Base-by-base conservation (phyloP, 2,329 filamentous ascomycete species). In the Boeremia exigua region DNA sequence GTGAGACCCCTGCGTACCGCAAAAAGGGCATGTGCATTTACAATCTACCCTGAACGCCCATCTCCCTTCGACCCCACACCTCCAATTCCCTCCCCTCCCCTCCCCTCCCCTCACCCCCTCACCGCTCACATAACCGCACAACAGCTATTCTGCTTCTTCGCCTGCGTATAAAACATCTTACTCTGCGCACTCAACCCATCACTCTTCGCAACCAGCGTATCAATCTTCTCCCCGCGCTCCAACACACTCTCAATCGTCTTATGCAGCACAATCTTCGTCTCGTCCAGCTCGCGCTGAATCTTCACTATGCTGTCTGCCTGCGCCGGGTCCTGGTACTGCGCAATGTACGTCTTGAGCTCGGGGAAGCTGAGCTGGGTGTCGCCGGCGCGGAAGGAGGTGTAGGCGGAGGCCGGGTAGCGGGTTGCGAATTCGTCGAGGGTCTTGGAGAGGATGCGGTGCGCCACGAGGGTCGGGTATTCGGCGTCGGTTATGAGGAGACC, bases 251-350 rank as follows among this genome's bases (percentile, higher is more conserved):
- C 90, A 69, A 96, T 97, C 39, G 95, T 97, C 85, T 98, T 96
- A 80, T 98, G 92, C 68, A 99, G 83, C 56, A 96, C 89, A 72
- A 96, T 93, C 85, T 97, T 98, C 58, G 94, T 98, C 83, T 97
- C 93, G 72, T 98, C 93, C 59, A 99, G 83, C 80, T 99, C 92
- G 79, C 92, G 90, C 78, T 98, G 94, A 69, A 99, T 97, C 83
- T 92, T 93, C 82, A 92, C 86, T 74, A 98, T 96, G 78, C 88
- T 94, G 79, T 96, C 92, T 64, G 92, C 93, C 79, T 96, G 85
- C 71, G 88, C 82, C 11, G 94, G 92, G 75, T 97, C 90, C 80
- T 96, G 91, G 79, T 92, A 96, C 65, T 88, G 87, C 36, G 77
- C 73, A 46, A 90, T 83, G 77, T 96, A 96, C 37, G 92, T 89